phyloP scores from a whole-genome alignment of 1,139 yeast species.

The Pichia sorboxylosa region DNA sequence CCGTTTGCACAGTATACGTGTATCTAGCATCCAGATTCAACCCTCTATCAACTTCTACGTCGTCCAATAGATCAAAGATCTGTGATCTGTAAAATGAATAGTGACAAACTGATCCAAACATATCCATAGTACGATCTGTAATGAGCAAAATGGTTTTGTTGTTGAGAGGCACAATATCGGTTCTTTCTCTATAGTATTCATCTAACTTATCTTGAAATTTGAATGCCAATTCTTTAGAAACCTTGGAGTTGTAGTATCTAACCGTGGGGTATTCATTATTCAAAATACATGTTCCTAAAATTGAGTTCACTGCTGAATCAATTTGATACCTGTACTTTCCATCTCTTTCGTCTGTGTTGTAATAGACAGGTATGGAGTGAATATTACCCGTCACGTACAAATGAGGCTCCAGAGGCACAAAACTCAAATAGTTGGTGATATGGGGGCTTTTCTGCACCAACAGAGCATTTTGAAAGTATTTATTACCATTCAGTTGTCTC shows the following conservation, averaged over 20 bases:
- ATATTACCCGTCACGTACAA: constrained; percentile 21
- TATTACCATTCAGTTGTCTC: constrained; percentile 13
- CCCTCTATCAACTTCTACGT: constrained; percentile 38
- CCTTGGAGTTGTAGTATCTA: constrained; percentile 58
- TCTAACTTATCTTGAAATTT: constrained; percentile 64
- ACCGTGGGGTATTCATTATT: constrained; percentile 86
- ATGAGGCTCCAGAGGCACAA: constrained; percentile 20
- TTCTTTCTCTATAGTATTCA: constrained; percentile 57
- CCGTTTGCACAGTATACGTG: constrained; percentile 48
- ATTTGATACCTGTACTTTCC: constrained; percentile 52
- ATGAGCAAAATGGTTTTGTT: constrained; percentile 63
- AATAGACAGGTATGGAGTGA: constrained; percentile 63
- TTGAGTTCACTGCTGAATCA: constrained; percentile 43
- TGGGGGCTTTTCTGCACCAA: constrained; percentile 11
- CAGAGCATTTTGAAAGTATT: constrained; percentile 12
- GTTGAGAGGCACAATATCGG: constrained; percentile 49
- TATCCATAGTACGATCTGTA: constrained; percentile 74
- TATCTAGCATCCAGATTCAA: constrained; percentile 34
- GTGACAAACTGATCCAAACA: constrained; percentile 75
- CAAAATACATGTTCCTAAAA: constrained; percentile 62
- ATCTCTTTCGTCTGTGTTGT: constrained; percentile 55
- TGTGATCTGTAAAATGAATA: constrained; percentile 92
- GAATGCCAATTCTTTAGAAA: constrained; percentile 65
- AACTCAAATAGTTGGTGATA: constrained; percentile 17
- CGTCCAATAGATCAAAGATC: constrained; percentile 52